Evolutionary conservation across 805 yeast genomes (phyloP).

Genomic region (Suhomyces kilbournensis): DNA sequence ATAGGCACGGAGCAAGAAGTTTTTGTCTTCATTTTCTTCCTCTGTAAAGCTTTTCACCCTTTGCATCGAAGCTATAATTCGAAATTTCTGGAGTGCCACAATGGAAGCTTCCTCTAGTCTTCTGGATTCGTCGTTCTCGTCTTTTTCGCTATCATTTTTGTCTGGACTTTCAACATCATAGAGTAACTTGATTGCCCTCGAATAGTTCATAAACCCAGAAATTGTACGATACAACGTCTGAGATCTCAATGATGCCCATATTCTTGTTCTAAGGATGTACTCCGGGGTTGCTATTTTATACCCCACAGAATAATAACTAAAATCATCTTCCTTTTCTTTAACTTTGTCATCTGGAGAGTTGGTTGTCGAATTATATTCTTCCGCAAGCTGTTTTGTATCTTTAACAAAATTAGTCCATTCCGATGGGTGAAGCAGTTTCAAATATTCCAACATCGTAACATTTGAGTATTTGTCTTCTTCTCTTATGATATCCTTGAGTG

Average conservation of each 20-base stretch:
- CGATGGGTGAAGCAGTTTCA: constrained; percentile 53
- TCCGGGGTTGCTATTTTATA: constrained; percentile 48
- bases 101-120: constrained; percentile 46
- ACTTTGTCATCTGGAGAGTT: constrained; percentile 12
- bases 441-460: constrained; percentile 53
- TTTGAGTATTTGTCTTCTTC: constrained; percentile 63
- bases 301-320: constrained; percentile 47
- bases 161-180: constrained; percentile 46
- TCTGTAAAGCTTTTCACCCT: constrained; percentile 50
- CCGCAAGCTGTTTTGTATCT: constrained; percentile 53
- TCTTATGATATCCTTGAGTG: constrained; percentile 74
- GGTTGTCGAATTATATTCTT: constrained; percentile 35
- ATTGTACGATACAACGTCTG: constrained; percentile 48
- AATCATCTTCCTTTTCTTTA: constrained; percentile 34
- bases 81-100: constrained; percentile 60
- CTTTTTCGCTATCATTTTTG: constrained; percentile 10
- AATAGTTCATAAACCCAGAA: constrained; percentile 47
- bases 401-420: constrained; percentile 59
- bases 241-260: constrained; percentile 48
- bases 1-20: constrained; percentile 58
- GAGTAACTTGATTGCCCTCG: constrained; percentile 44
- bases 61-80: constrained; percentile 66
- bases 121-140: constrained; percentile 31
- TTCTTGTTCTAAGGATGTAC: constrained; percentile 45
- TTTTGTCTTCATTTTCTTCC: constrained; percentile 59